These are phyloP conservation scores for Trichoderma sp. DNA, from an alignment of 2,329 filamentous ascomycete species.

Conservation along the genomic window DNA sequence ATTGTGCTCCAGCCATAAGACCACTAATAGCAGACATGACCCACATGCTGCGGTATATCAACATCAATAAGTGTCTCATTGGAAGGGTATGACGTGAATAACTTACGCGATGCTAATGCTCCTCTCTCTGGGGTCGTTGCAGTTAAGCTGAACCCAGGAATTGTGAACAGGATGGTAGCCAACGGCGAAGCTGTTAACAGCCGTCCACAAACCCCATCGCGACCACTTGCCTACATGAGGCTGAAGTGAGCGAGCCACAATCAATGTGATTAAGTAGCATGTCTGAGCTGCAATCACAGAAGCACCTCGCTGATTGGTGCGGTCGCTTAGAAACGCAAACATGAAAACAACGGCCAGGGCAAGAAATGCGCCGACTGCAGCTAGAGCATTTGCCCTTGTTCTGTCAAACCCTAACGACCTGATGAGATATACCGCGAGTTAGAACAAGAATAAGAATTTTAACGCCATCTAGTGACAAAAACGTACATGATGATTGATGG, in stretches of 20 bases:
- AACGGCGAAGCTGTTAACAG: constrained; percentile 49
- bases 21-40: constrained; percentile 52
- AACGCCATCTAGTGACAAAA: background rate
- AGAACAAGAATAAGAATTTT: background rate
- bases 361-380: constrained; percentile 41
- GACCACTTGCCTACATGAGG: constrained; percentile 46
- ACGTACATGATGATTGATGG: constrained; percentile 43
- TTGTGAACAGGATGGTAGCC: constrained; percentile 54
- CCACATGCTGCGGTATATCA: constrained; percentile 33
- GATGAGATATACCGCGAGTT: background rate
- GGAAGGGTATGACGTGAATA: background rate
- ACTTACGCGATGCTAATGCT: constrained; percentile 49
- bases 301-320: constrained; percentile 42
- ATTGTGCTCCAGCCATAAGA: constrained; percentile 50
- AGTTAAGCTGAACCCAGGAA: constrained; percentile 52
- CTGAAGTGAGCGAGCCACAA: constrained; percentile 41
- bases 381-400: constrained; percentile 46
- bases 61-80: background rate
- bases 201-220: constrained; percentile 50
- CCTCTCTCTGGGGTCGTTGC: constrained; percentile 43
- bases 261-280: constrained; percentile 44
- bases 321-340: constrained; percentile 49
- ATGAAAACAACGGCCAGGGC: constrained; percentile 47
- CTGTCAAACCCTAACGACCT: constrained; percentile 45
- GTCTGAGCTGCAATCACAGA: constrained; percentile 44